Evolutionary conservation across 1,284 basidiomycete genomes (phyloP), one percentile per base, ranked within the genome.

Genomic region (Apiotrichum porosum): DNA sequence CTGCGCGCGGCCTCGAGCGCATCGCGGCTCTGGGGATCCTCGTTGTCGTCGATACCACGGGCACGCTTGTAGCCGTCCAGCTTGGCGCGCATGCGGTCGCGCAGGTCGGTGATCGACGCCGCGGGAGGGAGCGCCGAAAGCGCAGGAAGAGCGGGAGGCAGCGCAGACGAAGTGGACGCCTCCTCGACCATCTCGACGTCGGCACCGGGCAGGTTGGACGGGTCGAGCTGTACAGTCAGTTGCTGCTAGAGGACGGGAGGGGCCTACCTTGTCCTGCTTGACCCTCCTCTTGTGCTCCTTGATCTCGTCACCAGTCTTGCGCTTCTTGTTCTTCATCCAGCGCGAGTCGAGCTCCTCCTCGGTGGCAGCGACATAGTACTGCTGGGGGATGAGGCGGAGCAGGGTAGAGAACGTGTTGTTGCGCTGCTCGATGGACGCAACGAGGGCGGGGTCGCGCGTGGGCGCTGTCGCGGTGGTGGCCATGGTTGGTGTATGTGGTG

Each of bases 301-400:
- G 41, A 87, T 79, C 37, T 84, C 84, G 60, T 92, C 88, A 15
- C 83, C 83, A 44, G 87, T 86, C 71, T 82, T 78, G 54, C 88
- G 84, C 73, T 88, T 90, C 74, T 84, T 89, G 69, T 92, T 86
- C 75, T 90, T 91, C 71, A 88, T 86, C 72, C 84, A 92, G 69
- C 85, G 91, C 39, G 80, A 83, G 14, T 82, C 78, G 43, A 68
- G 81, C 59, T 84, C 84, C 54, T 86, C 83, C 3, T 77, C 76
- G 21, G 88, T 84, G 42, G 80, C 80, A 12, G 81, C 79, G 23
- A 93, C 76, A 71, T 94, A 95, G 68, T 86, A 90, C 76, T 84
- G 85, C 9, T 89, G 81, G 0, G 91, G 91, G 50, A 95, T 93
- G 34, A 93, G 80, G 40, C 79, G 81, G 3, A 94, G 75, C 2